phyloP scores from a whole-genome alignment of 2,329 filamentous ascomycete genomes.

The Neofusicoccum parvum region DNA sequence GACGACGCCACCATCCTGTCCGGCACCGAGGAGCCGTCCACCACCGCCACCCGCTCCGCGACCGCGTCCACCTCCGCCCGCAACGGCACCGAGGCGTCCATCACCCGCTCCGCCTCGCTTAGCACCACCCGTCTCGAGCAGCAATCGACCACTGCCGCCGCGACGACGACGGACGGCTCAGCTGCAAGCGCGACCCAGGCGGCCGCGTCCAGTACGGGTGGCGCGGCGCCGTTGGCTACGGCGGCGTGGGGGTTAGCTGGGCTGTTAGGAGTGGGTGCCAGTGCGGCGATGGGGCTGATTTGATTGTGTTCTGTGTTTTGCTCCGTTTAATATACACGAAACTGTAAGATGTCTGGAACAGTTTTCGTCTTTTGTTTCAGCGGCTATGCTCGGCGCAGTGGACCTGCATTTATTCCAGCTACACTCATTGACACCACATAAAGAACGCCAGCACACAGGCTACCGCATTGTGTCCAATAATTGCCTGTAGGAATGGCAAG shows the following conservation, averaged over 20 bases:
- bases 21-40: neutral
- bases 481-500: no score
- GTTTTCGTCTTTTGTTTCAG: no score
- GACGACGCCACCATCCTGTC: neutral
- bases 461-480: no score
- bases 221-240: neutral
- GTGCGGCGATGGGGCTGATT: slow-evolving; percentile 1
- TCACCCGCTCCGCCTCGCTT: neutral
- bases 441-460: no score
- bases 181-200: neutral
- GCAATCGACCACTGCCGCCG: neutral
- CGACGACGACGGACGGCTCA: neutral
- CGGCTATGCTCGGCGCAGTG: no score
- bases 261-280: neutral
- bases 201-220: neutral
- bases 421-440: no score
- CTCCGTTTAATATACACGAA: neutral
- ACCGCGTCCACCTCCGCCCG: neutral
- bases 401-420: no score
- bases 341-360: neutral
- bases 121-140: neutral
- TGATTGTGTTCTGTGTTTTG: neutral
- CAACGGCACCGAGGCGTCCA: neutral
- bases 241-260: neutral
- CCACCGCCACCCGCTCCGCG: neutral